Conservation (phyloP, 768 basidiomycete genomes). For the Rubroboletus satanas region DNA sequence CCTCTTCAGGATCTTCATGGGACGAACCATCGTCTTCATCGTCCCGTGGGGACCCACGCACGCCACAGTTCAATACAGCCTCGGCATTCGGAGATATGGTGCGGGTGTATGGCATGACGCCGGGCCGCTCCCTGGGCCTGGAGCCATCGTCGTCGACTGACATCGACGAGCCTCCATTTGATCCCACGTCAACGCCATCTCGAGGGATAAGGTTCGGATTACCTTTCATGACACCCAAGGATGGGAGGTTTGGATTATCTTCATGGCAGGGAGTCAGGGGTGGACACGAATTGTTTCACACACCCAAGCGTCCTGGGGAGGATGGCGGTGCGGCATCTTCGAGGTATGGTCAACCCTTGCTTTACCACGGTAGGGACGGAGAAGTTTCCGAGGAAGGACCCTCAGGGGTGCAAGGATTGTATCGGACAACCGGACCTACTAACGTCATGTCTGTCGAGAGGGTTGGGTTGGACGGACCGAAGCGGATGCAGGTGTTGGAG, state of each 20-base stretch:
- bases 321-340: constrained; percentile 13
- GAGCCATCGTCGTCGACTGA: constrained; percentile 24
- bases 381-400: constrained; percentile 19
- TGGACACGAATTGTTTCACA: constrained; percentile 46
- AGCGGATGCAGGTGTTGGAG: constrained; percentile 26
- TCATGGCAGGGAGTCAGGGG: constrained; percentile 24
- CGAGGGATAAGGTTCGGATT: constrained; percentile 62
- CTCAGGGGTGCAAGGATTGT: constrained; percentile 15
- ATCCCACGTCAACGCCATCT: constrained; percentile 80
- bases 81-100: constrained; percentile 34
- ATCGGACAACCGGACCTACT: constrained; percentile 21
- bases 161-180: constrained; percentile 59
- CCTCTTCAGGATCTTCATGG: constrained; percentile 40
- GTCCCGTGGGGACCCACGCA: constrained; percentile 51
- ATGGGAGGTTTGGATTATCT: constrained; percentile 37
- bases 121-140: constrained; percentile 37
- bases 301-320: constrained; percentile 41
- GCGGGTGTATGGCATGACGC: constrained; percentile 38
- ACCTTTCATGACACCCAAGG: constrained; percentile 64
- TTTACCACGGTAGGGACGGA: constrained; percentile 17
- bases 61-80: constrained; percentile 42
- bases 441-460: constrained; percentile 58
- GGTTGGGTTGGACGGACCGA: constrained; percentile 14
- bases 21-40: constrained; percentile 40
- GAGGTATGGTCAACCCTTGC: constrained; percentile 6